Conservation (phyloP, 768 basidiomycete genomes). For the Sporobolomyces roseus region DNA sequence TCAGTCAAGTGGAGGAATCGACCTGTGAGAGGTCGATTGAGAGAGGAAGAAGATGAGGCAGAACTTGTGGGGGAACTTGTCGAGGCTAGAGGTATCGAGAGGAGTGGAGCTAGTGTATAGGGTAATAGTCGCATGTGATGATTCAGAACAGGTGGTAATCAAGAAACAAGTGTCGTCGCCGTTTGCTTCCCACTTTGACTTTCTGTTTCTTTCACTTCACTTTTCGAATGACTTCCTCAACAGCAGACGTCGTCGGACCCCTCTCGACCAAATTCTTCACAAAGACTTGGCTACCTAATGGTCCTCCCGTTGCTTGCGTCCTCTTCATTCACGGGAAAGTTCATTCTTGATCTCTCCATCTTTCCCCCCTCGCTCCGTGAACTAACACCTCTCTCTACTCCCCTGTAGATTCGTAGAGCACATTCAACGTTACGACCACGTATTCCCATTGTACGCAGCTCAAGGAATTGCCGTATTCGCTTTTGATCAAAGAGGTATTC, state of each 20-base stretch:
- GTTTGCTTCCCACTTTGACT: too few relatives aligned
- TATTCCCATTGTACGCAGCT: slow-evolving; percentile 38
- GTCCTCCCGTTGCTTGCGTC: background rate
- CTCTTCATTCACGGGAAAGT: slow-evolving; percentile 40
- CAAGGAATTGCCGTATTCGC: slow-evolving; percentile 41
- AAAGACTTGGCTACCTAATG: slow-evolving; percentile 18
- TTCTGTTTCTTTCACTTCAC: background rate
- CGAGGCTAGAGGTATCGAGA: too few relatives aligned
- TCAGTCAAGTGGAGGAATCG: slow-evolving; percentile 79
- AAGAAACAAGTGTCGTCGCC: too few relatives aligned
- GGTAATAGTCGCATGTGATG: too few relatives aligned
- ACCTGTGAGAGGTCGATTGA: too few relatives aligned
- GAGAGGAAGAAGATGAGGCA: slow-evolving; percentile 1
- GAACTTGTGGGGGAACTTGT: too few relatives aligned
- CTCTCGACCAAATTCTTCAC: slow-evolving; percentile 29
- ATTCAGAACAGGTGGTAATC: too few relatives aligned
- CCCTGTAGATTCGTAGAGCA: slow-evolving; percentile 39
- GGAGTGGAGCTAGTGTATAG: too few relatives aligned
- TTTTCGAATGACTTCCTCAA: background rate
- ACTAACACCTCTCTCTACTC: background rate
- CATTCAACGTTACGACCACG: slow-evolving; percentile 42
- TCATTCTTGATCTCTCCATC: background rate
- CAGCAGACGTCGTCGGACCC: slow-evolving; percentile 2
- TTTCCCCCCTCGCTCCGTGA: too few relatives aligned
- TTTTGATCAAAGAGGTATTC: slow-evolving; percentile 42